Evolutionary conservation across 768 basidiomycete genomes (phyloP), one percentile per base, ranked within the genome.

Genomic region (Hericium rajendrae): DNA sequence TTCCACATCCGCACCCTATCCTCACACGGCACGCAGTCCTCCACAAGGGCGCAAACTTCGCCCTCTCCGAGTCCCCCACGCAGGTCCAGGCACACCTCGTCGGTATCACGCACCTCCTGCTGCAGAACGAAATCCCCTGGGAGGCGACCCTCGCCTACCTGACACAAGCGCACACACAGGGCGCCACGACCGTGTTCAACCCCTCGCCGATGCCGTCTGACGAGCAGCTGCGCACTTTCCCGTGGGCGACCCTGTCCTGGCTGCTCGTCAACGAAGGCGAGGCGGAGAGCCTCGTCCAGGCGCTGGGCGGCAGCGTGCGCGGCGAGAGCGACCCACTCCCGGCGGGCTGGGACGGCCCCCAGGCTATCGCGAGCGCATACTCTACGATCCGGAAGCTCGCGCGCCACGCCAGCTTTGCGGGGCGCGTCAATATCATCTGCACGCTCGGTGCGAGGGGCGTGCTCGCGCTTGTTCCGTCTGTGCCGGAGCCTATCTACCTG

Each of bases 121-220:
- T 84, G 1, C 83, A 84, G 62, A 84, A 85, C 63, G 83, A 85
- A 62, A 81, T 84, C 18, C 74, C 72, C 2, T 64, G 73, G 54
- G 52, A 61, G 6, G 74, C 75, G 4, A 82, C 79, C 0, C 65
- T 75, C 38, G 66, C 65, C 22, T 74, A 68, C 62, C 70, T 76
- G 53, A 38, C 57, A 18, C 54, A 59, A 15, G 50, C 57, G 6
- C 52, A 62, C 28, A 24, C 12, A 6, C 56, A 13, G 24, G 59
- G 61, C 51, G 57, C 65, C 11, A 48, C 65, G 1, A 74, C 74
- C 0, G 69, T 84, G 55, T 74, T 79, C 67, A 85, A 84, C 62
- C 82, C 82, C 3, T 85, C 82, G 0, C 83, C 83, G 1, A 71
- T 84, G 64, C 80, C 78, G 1, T 66, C 70, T 4, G 51, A 61